Evolutionary conservation across 176 grass and related monocot species (phyloP), one percentile per base, ranked within the genome.

Genomic region (Carex parvula): DNA sequence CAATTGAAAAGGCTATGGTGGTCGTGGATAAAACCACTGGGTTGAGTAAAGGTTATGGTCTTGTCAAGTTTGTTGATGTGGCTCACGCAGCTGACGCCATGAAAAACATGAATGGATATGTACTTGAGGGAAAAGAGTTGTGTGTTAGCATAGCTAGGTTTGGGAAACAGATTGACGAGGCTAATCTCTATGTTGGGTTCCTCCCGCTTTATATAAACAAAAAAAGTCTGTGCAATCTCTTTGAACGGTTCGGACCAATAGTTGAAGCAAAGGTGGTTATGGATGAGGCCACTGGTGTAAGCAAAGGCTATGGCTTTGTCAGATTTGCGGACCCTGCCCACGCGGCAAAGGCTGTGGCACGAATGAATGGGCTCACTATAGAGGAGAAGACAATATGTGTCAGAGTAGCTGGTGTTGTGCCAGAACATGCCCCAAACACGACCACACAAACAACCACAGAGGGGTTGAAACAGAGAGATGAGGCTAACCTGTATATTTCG

Each of bases 231-330:
- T 79, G 65, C 18, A 84, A 89, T 35, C 76, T 95, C 41, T 95
- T 95, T 32, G 65, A 85, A 18, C 74, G 85, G 68, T 92, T 84
- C 4, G 93, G 93, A 18, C 80, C 76, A n/a, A 88, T 95, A 42
- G 87, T 77, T 53, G 70, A 86, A 82, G 89, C 90, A 1, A 90
- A 70, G 53, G 89, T 92, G n/a, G 70, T 83, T 64, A 72, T 88
- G 57, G 91, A 90, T 75, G 85, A 52, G 72, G 54, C 72, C 77
- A 91, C 88, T 59, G 91, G 91, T 86, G 68, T 86, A 57, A 90
- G 91, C 83, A 90, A 91, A 84, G 93, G 93, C 58, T 92, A 87
- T 75, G 93, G 93, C 5, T 95, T 95, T 86, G 89, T 95, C 68
- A 89, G 3, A 30, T 95, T 90, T 77, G 65, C 65, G 1, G 89